Percentiles rank a stretch among this genome's conserved stretches.
These are phyloP conservation scores for Botrytis pseudocinerea DNA, from an alignment of 2,329 filamentous ascomycete species.

Conservation along the genomic window DNA sequence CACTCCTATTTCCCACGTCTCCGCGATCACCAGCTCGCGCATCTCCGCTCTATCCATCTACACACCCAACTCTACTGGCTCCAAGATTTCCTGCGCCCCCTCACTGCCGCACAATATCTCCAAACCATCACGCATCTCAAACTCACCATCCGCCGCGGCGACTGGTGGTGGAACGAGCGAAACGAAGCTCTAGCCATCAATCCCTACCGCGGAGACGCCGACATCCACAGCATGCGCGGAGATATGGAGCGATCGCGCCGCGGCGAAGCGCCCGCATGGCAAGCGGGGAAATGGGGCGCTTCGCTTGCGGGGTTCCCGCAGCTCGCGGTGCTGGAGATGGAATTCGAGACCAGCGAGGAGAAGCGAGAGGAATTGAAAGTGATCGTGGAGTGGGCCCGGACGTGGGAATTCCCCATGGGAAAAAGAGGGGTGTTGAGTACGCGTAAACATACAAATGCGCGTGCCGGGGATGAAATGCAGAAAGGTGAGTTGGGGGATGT, in stretches of 20 bases:
- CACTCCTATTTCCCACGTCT: constrained; percentile 23
- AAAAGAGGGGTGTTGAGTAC: constrained; percentile 27
- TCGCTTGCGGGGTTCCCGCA: constrained; percentile 27
- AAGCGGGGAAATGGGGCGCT: constrained; percentile 27
- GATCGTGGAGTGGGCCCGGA: constrained; percentile 33
- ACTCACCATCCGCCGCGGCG: constrained; percentile 33
- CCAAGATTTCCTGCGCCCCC: constrained; percentile 24
- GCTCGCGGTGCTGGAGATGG: constrained; percentile 31
- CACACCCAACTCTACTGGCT: constrained; percentile 36
- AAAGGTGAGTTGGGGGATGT: neutral
- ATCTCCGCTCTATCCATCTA: constrained; percentile 27
- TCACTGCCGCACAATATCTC: constrained; percentile 25
- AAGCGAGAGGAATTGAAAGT: constrained; percentile 31
- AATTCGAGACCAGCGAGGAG: constrained; percentile 35
- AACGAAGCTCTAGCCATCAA: constrained; percentile 31
- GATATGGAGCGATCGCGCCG: constrained; percentile 17
- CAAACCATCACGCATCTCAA: constrained; percentile 30
- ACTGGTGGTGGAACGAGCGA: constrained; percentile 36
- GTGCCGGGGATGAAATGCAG: neutral
- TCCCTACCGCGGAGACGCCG: constrained; percentile 24
- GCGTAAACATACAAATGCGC: constrained; percentile 11
- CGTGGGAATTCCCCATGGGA: constrained; percentile 32
- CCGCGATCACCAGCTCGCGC: constrained; percentile 25
- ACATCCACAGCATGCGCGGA: constrained; percentile 22
- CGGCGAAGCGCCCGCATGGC: constrained; percentile 15